These are phyloP conservation scores for Microsporum canis DNA, from an alignment of 2,329 filamentous ascomycete genomes.

Conservation along the genomic window DNA sequence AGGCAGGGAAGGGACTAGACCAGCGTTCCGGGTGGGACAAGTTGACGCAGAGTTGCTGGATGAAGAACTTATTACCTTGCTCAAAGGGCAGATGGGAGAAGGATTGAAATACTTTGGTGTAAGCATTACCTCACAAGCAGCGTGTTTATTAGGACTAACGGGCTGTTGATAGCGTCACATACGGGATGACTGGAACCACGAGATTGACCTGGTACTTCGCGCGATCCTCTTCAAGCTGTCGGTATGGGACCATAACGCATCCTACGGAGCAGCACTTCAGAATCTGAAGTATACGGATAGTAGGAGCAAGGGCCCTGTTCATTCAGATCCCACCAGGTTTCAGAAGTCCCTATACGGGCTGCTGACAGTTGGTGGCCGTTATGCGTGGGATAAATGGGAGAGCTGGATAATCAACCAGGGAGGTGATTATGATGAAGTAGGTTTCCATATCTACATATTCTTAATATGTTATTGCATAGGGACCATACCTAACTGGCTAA, in stretches of 20 bases:
- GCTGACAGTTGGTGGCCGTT: constrained; percentile 74
- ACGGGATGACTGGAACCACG: constrained; percentile 74
- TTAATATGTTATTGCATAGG: neutral
- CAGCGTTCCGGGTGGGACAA: constrained; percentile 86
- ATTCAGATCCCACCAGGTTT: constrained; percentile 60
- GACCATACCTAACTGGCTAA: neutral
- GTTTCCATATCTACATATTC: constrained; percentile 2
- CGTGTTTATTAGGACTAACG: constrained; percentile 3
- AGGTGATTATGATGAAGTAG: constrained; percentile 56
- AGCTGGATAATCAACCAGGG: constrained; percentile 68
- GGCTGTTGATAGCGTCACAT: constrained; percentile 44
- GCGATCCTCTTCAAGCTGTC: constrained; percentile 84
- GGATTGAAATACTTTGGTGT: constrained; percentile 77
- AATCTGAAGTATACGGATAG: constrained; percentile 86
- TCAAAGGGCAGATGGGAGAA: constrained; percentile 77
- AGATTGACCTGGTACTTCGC: constrained; percentile 68
- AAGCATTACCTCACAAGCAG: constrained; percentile 19
- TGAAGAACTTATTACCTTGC: constrained; percentile 75
- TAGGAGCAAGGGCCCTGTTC: constrained; percentile 49
- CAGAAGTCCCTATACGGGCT: constrained; percentile 80
- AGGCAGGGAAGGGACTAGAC: constrained; percentile 65
- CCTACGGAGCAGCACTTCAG: constrained; percentile 85
- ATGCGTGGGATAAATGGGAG: constrained; percentile 88
- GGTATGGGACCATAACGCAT: constrained; percentile 92
- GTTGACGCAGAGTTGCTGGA: constrained; percentile 92